Evolutionary conservation across 2,329 filamentous ascomycete species (phyloP).

Genomic region (Aspergillus latus): DNA sequence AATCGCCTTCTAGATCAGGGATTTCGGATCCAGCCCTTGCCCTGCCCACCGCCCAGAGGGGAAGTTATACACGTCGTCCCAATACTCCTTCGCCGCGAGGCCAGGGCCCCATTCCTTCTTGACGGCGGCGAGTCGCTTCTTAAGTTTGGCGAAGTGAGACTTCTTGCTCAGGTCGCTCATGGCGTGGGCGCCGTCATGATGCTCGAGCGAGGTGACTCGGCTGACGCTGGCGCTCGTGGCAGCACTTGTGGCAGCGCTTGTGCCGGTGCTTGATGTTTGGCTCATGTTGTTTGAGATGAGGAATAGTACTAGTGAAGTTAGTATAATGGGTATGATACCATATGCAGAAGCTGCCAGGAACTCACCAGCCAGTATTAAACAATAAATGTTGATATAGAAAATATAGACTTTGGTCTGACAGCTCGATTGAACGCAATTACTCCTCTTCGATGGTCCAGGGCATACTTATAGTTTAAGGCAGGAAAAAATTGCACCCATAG

Average conservation of each 20-base stretch:
- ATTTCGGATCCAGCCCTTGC: slow-evolving; percentile 6
- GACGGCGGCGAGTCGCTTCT: slow-evolving; percentile 1
- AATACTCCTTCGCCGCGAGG: slow-evolving; percentile 5
- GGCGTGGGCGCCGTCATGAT: neutral
- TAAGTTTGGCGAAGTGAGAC: slow-evolving; percentile 2
- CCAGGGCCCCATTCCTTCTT: slow-evolving; percentile 11
- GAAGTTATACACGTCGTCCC: slow-evolving; percentile 16
- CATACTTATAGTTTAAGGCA: neutral
- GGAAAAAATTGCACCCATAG: neutral
- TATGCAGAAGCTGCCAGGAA: neutral
- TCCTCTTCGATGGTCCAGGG: neutral
- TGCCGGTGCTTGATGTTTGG: neutral
- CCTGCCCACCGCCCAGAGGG: slow-evolving; percentile 10
- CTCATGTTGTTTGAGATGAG: neutral
- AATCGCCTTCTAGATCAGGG: no score
- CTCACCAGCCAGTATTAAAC: neutral
- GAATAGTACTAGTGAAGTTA: neutral
- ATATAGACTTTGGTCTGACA: neutral
- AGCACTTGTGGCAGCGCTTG: neutral
- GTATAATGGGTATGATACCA: neutral
- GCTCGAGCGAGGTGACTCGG: neutral
- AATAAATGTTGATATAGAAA: neutral
- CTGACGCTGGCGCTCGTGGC: neutral
- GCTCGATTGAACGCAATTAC: neutral
- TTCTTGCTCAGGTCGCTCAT: neutral